A percentile compares a stretch with the other conserved stretches of the same genome.
phyloP scores from a whole-genome alignment of 768 basidiomycete species.

The Cyathus striatus region DNA sequence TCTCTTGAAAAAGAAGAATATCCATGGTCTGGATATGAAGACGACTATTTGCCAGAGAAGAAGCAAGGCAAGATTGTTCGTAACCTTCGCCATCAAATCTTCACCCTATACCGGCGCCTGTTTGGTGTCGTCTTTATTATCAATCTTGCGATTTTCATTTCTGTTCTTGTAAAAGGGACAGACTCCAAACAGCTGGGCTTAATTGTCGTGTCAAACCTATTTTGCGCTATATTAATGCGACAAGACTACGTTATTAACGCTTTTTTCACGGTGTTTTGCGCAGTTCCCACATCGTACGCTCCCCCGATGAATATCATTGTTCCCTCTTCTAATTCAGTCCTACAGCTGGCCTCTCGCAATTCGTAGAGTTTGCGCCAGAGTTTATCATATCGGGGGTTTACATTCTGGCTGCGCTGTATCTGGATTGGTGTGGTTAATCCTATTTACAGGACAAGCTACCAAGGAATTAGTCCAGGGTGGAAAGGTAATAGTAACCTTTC shows the following conservation, averaged over 20 bases:
- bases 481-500: constrained; percentile 23
- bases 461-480: constrained; percentile 35
- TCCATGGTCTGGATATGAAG: constrained; percentile 49
- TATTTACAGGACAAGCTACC: constrained; percentile 47
- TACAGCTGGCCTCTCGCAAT: constrained; percentile 50
- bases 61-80: constrained; percentile 39
- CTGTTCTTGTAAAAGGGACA: constrained; percentile 25
- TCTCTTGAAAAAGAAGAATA: constrained; percentile 28
- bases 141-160: constrained; percentile 50
- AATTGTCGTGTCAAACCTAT: constrained; percentile 43
- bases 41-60: constrained; percentile 48
- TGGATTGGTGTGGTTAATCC: constrained; percentile 46
- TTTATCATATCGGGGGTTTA: constrained; percentile 57
- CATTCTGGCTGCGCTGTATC: constrained; percentile 57
- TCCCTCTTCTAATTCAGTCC: too few relatives aligned
- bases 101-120: constrained; percentile 52
- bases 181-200: constrained; percentile 31
- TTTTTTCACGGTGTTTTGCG: constrained; percentile 47
- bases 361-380: constrained; percentile 47
- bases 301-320: too few relatives aligned
- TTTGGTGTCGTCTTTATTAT: constrained; percentile 54
- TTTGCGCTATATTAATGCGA: constrained; percentile 41
- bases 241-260: constrained; percentile 57
- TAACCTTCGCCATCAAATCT: constrained; percentile 50
- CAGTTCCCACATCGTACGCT: constrained; percentile 48